Base-by-base conservation (phyloP, 1,284 basidiomycete species). In the Inonotus hispidus region DNA sequence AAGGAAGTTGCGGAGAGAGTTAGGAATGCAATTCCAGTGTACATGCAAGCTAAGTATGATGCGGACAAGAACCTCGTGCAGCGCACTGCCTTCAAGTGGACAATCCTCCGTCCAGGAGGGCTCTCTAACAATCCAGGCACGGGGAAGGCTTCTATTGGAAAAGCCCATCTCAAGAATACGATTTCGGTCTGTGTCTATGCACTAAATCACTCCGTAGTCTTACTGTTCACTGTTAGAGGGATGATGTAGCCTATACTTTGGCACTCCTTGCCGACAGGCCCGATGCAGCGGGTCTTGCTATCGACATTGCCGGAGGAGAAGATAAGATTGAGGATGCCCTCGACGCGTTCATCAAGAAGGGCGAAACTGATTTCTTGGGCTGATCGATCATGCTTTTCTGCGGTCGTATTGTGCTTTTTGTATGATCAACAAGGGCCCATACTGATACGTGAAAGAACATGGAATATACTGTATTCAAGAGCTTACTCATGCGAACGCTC, bases 41-140 rank as follows among this genome's bases (percentile, higher is more conserved):
- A 87, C 68, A 77, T 84, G 72, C 74, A 85, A 59, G 83, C 80
- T 71, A 90, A 90, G 68, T 82, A 85, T 69, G 80, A 84, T 63
- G 87, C 88, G 3, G 88, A 92, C 72, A 81, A 84, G 68, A 81
- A 86, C 65, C 80, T 92, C 6, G 77, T 78, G 23, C 69, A 73
- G 49, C 79, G 87, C 29, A 79, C 77, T 19, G 69, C 77, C 0
- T 87, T 92, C 73, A 78, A 84, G 49, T 91, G 82, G 82, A 85
- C 83, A 6, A 86, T 91, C 43, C 72, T 92, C 14, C 82, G 89
- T 2, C 88, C 90, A 2, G 85, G 84, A 1, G 73, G 73, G 0
- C 74, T 92, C 14, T 77, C 73, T 0, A 77, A 88, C 61, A 76
- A 79, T 1, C 75, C 81, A 0, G 83, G 82, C 0, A 79, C 75